Percentiles rank a stretch among this genome's conserved stretches.
phyloP scores from a whole-genome alignment of 2,329 filamentous ascomycete species.

The Penicillium sp. region DNA sequence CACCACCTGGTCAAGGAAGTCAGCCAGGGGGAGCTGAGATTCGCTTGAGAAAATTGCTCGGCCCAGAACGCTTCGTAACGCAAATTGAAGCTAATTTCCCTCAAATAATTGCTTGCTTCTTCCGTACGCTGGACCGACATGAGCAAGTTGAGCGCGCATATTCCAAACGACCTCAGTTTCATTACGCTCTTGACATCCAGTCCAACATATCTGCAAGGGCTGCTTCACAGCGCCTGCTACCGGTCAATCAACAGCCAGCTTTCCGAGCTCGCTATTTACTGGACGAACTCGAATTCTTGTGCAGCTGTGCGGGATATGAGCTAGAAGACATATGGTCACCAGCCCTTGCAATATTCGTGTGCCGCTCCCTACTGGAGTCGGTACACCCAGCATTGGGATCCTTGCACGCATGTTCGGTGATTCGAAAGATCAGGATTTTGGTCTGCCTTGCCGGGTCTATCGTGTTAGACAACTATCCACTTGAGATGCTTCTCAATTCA shows the following conservation, averaged over 20 bases:
- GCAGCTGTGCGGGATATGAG: constrained; percentile 62
- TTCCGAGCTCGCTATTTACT: constrained; percentile 74
- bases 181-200: constrained; percentile 59
- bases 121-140: constrained; percentile 72
- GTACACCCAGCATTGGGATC: constrained; percentile 80
- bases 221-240: constrained; percentile 59
- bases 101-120: constrained; percentile 68
- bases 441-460: constrained; percentile 69
- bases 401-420: constrained; percentile 75
- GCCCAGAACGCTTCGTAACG: constrained; percentile 57
- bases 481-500: constrained; percentile 84
- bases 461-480: constrained; percentile 70
- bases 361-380: constrained; percentile 70
- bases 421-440: constrained; percentile 78
- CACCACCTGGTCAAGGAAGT: constrained; percentile 38
- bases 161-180: constrained; percentile 52
- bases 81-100: constrained; percentile 66
- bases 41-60: constrained; percentile 63
- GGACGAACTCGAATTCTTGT: constrained; percentile 71
- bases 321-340: constrained; percentile 66
- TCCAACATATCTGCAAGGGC: constrained; percentile 63
- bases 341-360: constrained; percentile 64
- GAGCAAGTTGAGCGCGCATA: constrained; percentile 65
- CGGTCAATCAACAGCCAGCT: constrained; percentile 76
- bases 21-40: constrained; percentile 55